Base-by-base conservation (phyloP, 2,329 filamentous ascomycete genomes). In the Hymenoscyphus occultus region DNA sequence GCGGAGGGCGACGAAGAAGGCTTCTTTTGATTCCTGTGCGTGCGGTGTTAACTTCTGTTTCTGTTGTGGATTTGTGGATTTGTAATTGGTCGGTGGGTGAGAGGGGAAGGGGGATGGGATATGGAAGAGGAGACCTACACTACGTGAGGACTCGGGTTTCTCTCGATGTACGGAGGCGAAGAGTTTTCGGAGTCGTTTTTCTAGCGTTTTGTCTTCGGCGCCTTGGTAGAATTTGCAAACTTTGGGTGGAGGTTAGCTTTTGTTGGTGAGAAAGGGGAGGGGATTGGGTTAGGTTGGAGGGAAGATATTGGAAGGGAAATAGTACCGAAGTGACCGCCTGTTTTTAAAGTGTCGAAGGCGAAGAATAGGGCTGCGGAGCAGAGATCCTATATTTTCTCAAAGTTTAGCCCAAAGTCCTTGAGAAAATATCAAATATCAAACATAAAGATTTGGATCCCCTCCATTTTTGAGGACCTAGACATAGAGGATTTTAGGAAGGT, bases 171-270 rank as follows among this genome's bases (percentile, higher is more conserved):
- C 95, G 71, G 86, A 91, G 19, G 81, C 79, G 75, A 99, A 99
- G 72, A 97, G 80, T 59, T 83, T 86, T 75, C 86, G 91, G 51
- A 99, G 81, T 71, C 86, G 86, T 67, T 79, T 82, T 79, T 97
- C 92, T 12, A 99, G 78, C 1, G 80, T 81, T 78, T 91, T 93
- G 74, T 98, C 94, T 77, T 97, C 93, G 5, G 83, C 77, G 3
- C 95, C 95, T 76, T 96, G 92, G 77, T 98, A 99, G 78, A 96
- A 99, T 78, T 99, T 99, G 84, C 94, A 97, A 56, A 99, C 85
- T 64, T 14, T 31, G n/a, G 14, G 19, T 1, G 12, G 51, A 16
- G 14, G 28, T 56, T 56, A 32, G 54, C 6, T 31, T 56, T 35
- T 13, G 19, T 51, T 51, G 45, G 35, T 0, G n/a, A 14, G n/a